Conservation (phyloP, 1,139 yeast species). For the Taphrina communis region DNA sequence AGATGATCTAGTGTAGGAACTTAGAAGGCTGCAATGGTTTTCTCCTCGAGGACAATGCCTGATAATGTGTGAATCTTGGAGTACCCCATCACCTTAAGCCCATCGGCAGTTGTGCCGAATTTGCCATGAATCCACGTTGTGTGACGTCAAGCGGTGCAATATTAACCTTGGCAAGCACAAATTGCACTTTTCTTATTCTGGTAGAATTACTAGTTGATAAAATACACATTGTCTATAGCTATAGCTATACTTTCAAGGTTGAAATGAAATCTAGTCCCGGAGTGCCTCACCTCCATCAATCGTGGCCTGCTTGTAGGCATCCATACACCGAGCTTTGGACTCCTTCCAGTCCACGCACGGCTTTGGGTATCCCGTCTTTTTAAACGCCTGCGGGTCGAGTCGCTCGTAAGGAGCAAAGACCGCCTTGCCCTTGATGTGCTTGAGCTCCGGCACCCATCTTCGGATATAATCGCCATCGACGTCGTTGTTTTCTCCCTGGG, state of each 20-base stretch:
- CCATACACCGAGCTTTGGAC: constrained; percentile 36
- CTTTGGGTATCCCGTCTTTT: constrained; percentile 54
- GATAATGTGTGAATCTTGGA: neutral
- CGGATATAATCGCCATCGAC: constrained; percentile 58
- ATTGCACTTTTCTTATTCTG: too few species aligned
- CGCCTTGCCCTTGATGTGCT: constrained; percentile 49
- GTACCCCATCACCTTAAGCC: neutral
- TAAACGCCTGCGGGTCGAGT: constrained; percentile 44
- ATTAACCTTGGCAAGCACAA: too few species aligned
- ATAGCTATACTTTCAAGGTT: neutral
- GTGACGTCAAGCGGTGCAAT: neutral
- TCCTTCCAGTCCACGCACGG: constrained; percentile 54
- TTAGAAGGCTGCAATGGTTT: neutral
- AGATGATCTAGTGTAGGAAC: neutral
- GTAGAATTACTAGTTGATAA: too few species aligned
- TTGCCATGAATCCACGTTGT: neutral
- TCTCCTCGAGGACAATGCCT: neutral
- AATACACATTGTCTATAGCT: too few species aligned
- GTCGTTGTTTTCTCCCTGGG: constrained; percentile 61
- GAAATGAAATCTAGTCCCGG: neutral
- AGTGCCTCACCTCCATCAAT: constrained; percentile 16
- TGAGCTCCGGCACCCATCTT: constrained; percentile 61
- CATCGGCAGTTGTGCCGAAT: constrained; percentile 2
- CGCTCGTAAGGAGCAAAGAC: constrained; percentile 56
- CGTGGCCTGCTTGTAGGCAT: constrained; percentile 35